phyloP scores from a whole-genome alignment of 148 eudicot species.

The Chenopodium berlandieri region DNA sequence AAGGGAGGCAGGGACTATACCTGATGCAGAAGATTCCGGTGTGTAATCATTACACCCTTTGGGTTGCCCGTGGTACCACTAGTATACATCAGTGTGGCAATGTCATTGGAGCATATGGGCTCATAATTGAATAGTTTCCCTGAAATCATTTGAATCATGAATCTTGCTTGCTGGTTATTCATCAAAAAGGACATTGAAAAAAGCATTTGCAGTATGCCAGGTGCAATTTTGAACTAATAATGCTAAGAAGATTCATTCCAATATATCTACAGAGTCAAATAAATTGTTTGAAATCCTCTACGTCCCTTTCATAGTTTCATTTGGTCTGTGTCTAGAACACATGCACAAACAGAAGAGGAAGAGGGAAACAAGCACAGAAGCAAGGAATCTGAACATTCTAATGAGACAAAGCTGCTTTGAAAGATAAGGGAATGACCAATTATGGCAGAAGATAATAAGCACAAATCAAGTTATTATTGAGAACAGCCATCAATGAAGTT shows the following conservation, averaged over 20 bases:
- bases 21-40: constrained; percentile 91
- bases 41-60: constrained; percentile 97
- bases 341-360: background rate
- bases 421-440: background rate
- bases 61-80: constrained; percentile 98
- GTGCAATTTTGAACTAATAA: background rate
- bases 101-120: constrained; percentile 72
- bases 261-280: background rate
- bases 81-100: constrained; percentile 87
- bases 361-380: background rate
- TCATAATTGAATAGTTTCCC: constrained; percentile 62
- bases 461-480: background rate
- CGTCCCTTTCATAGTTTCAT: background rate
- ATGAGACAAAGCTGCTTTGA: background rate
- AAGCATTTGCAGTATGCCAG: no score
- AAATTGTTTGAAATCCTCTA: background rate
- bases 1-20: constrained; percentile 27
- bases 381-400: background rate
- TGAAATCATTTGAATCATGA: constrained; percentile 30
- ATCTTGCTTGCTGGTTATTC: background rate
- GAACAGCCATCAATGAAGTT: background rate
- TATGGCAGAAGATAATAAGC: background rate
- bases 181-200: background rate
- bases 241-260: background rate
- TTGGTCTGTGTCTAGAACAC: background rate